These are phyloP conservation scores for Pisolithus marmoratus DNA, from an alignment of 768 basidiomycete species.

Conservation along the genomic window DNA sequence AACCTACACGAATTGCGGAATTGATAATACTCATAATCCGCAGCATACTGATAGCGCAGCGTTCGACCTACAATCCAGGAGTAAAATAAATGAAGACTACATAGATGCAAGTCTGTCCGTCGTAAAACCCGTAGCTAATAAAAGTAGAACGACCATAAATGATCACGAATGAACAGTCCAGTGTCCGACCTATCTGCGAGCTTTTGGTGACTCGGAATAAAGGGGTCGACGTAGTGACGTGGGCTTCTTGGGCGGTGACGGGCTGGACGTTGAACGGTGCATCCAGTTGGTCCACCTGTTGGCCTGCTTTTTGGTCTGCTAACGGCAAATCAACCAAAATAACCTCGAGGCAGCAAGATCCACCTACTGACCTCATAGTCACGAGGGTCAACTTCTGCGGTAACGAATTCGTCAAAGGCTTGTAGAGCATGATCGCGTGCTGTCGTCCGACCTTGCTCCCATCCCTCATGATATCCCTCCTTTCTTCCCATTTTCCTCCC, in stretches of 20 bases:
- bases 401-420: slow-evolving; percentile 54
- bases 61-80: too few relatives aligned
- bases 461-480: slow-evolving; percentile 31
- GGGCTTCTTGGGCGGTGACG: slow-evolving; percentile 3
- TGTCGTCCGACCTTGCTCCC: slow-evolving; percentile 37
- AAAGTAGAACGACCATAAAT: too few relatives aligned
- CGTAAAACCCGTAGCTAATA: too few relatives aligned
- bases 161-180: too few relatives aligned
- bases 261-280: slow-evolving; percentile 10
- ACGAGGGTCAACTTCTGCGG: slow-evolving; percentile 34
- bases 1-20: too few relatives aligned
- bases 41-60: too few relatives aligned
- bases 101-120: too few relatives aligned
- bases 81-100: too few relatives aligned
- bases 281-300: slow-evolving; percentile 26
- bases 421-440: slow-evolving; percentile 50
- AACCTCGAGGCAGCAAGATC: neutral
- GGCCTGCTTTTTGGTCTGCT: slow-evolving; percentile 18
- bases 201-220: slow-evolving; percentile 2
- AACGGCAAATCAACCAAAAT: slow-evolving; percentile 5
- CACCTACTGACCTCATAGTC: slow-evolving; percentile 20
- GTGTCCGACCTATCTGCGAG: neutral
- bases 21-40: too few relatives aligned
- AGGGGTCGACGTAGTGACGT: slow-evolving; percentile 19
- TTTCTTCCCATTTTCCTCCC: slow-evolving; percentile 27